Evolutionary conservation across 2,329 filamentous ascomycete genomes (phyloP).

Genomic region (Botrytis fabae): DNA sequence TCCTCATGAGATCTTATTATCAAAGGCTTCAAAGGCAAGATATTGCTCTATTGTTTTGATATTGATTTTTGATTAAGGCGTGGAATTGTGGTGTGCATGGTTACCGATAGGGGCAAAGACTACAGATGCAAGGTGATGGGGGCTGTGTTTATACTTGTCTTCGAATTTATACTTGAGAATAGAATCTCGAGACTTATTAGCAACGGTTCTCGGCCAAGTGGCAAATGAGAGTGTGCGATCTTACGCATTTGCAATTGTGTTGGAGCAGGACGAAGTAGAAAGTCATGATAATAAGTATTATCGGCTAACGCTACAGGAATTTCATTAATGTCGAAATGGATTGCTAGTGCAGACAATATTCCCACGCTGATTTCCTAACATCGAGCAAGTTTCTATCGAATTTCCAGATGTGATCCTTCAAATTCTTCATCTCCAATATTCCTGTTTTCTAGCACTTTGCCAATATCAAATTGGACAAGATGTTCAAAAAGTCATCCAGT

Average conservation of each 20-base stretch:
- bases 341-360: conserved; percentile 10
- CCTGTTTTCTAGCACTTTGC: not conserved
- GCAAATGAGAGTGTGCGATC: too few relatives aligned
- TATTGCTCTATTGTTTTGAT: not conserved
- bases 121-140: not conserved
- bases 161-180: not conserved
- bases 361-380: not conserved
- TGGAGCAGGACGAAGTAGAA: not conserved
- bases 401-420: not conserved
- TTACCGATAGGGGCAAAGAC: not conserved
- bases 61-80: not conserved
- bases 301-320: not conserved
- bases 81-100: not conserved
- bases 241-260: not conserved
- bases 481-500: not conserved
- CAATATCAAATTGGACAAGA: not conserved
- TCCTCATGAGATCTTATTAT: not conserved
- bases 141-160: not conserved
- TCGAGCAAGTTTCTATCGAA: not conserved
- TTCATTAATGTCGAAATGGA: not conserved
- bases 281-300: not conserved
- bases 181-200: not conserved
- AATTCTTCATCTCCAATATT: not conserved
- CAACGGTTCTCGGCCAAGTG: not conserved
- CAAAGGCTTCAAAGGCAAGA: not conserved